Evolutionary conservation across 1,284 basidiomycete genomes (phyloP), one percentile per base, ranked within the genome.

Genomic region (Heliocybe sulcata): DNA sequence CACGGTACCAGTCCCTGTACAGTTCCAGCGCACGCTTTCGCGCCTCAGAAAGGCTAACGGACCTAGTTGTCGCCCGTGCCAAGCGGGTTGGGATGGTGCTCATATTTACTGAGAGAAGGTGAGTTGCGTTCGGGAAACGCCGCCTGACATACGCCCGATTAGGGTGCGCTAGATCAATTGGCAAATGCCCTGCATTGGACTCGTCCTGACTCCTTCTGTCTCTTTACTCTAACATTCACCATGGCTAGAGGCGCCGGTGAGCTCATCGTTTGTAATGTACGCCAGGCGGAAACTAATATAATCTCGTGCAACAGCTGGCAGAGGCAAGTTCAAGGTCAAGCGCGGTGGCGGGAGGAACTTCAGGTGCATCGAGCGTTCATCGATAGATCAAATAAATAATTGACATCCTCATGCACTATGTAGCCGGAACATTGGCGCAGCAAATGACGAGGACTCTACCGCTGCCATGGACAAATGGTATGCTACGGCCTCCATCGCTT

Each of bases 1-100:
- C 80, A 61, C 95, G 87, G 70, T 95, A 91, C 92, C 94, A 98
- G 67, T 87, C 85, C 57, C 95, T 79, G 77, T 98, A 99, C 20
- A 98, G 81, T 53, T 89, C 77, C 35, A 94, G 74, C 29, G 84
- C 83, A 35, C 91, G 81, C 48, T 72, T 72, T 45, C 88, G 83
- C 3, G 92, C 87, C 56, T 94, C 85, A n/a, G 75, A 72, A 25
- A 85, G 74, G 53, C 73, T 82, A 4, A 71, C 65, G 0, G 90
- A 90, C 25, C 77, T 71, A 42, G 77, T 75, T 2, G 90, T 82
- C 19, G 82, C 67, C 63, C 83, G 83, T 22, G 96, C 90, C 19
- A 99, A 82, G 53, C 96, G 87, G 52, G 94, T 74, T 20, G 96
- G 95, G 68, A 98, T 98, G 54, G 92, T 98, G 51, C 87, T 84